Evolutionary conservation across 768 basidiomycete species (phyloP), one percentile per base, ranked within the genome.

Genomic region (Wakefieldia striispora): DNA sequence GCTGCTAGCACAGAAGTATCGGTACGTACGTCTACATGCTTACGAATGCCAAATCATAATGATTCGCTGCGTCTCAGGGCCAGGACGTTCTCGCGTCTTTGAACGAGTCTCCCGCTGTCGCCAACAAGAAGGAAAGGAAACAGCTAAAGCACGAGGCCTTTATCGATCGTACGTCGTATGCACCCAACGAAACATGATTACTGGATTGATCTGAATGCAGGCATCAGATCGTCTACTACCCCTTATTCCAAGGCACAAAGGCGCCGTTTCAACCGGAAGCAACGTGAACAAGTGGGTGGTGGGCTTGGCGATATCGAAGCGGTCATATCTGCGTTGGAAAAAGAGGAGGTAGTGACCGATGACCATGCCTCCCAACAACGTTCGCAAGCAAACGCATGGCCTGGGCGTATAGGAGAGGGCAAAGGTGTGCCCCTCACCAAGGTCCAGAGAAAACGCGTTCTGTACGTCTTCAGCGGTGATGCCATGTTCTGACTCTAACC

Each of bases 221-320:
- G 72, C 7, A 66, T 90, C 39, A 79, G 76, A 50, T 66, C 72
- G 4, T 71, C 74, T 6, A 69, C 66, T 34, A 68, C 74, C 1
- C 81, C 81, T 17, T 82, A 86, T 61, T 90, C 88, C 0, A 90
- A 83, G 66, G 84, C 82, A 17, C 88, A 90, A 60, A 72, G 69
- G 38, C 79, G 87, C 20, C 81, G 88, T 26, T 59, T 84, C 60
- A 89, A 88, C 61, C 81, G 81, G 57, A 88, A 81, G 60, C 81
- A 77, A 42, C 82, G 76, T 47, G 82, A 84, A 60, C 77, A 84
- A 57, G 56, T 83, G 19, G 78, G 72, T 1, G 74, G 75, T 44
- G 77, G 78, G 10, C 63, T 83, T 45, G 66, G 70, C 31, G 77
- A 78, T 24, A 75, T 83, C 37, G 73, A 79, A 50, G 67, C 66